Percentiles rank a stretch among this genome's conserved stretches.
These are phyloP conservation scores for Suillus weaverae DNA, from an alignment of 768 basidiomycete genomes.

Conservation along the genomic window DNA sequence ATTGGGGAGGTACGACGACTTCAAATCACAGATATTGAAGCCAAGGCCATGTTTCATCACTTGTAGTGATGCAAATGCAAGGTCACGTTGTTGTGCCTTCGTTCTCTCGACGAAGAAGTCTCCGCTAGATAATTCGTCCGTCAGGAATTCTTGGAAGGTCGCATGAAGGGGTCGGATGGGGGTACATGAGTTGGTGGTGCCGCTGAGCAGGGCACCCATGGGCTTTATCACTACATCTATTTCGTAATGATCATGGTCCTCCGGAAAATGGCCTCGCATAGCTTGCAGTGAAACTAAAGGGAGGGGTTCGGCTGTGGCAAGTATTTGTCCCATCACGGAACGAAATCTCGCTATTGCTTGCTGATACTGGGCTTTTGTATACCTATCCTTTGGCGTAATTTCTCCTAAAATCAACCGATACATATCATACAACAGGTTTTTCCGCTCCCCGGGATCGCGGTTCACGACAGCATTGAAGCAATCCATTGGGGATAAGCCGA, in stretches of 20 bases:
- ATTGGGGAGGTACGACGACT: conserved; percentile 31
- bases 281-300: neutral
- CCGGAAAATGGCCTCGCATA: neutral
- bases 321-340: conserved; percentile 7
- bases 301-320: neutral
- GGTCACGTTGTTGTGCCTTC: neutral
- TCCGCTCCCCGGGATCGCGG: neutral
- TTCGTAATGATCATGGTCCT: too few relatives aligned
- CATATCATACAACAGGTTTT: neutral
- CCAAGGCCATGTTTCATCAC: conserved; percentile 30
- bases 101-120: conserved; percentile 14
- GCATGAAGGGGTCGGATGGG: conserved; percentile 23
- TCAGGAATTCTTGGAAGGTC: conserved; percentile 29
- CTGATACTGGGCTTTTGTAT: neutral
- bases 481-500: neutral
- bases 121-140: conserved; percentile 12
- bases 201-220: conserved; percentile 10
- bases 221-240: neutral
- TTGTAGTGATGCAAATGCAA: conserved; percentile 18
- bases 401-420: neutral
- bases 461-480: neutral
- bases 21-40: conserved; percentile 38
- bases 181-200: neutral
- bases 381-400: neutral
- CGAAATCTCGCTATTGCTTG: neutral